Conservation (phyloP, 345 rosid genomes). For the Salix koriyanagi region DNA sequence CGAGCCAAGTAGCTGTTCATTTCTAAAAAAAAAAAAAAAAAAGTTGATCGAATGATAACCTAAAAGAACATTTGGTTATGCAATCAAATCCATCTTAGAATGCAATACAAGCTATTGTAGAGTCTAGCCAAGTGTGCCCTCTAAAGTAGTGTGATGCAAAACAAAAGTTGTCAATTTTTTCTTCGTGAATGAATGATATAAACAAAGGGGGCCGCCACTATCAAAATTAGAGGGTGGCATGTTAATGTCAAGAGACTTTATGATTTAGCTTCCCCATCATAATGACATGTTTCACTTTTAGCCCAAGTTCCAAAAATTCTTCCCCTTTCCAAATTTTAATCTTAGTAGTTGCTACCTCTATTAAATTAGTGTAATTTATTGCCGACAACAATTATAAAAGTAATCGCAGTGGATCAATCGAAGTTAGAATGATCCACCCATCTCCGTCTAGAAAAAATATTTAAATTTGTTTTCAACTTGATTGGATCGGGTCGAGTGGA, state of each 20-base stretch:
- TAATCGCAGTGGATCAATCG: too few species aligned
- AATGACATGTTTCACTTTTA: not conserved
- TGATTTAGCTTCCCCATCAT: not conserved
- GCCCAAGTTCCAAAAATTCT: conserved; percentile 7
- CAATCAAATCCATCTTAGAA: not conserved
- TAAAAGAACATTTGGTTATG: not conserved
- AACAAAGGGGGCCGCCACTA: not conserved
- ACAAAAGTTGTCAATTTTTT: too few species aligned
- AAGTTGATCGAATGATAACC: not conserved
- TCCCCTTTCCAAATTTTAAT: too few species aligned
- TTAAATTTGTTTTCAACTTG: too few species aligned
- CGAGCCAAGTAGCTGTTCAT: too few species aligned
- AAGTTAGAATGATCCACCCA: too few species aligned
- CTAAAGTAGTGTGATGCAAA: too few species aligned
- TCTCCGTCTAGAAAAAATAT: too few species aligned
- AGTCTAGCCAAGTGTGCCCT: not conserved
- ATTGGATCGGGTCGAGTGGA: too few species aligned
- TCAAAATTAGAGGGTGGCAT: not conserved
- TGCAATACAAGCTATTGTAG: not conserved
- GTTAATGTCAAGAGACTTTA: not conserved
- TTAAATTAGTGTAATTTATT: too few species aligned
- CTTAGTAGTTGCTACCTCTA: not conserved
- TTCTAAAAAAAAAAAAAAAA: too few species aligned
- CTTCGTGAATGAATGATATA: not conserved
- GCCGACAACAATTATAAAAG: too few species aligned